Conservation (phyloP, 345 rosid species). For the Turnera subulata region DNA sequence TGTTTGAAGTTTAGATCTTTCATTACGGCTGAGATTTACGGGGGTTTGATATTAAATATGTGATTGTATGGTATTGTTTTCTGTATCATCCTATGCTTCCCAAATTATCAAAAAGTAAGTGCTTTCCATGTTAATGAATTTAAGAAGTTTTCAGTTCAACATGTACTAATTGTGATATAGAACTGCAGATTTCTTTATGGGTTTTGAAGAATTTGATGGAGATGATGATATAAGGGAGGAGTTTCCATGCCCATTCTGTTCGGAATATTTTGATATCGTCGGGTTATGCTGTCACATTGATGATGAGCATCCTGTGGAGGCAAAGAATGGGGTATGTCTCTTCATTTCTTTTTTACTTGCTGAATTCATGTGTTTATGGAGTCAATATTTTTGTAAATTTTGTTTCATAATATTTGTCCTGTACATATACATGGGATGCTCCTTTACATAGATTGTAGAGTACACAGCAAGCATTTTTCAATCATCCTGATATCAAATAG, state of each 20-base stretch:
- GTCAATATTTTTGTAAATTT: not conserved
- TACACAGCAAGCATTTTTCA: no score
- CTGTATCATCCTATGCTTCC: not conserved
- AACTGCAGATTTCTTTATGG: slow-evolving; percentile 71
- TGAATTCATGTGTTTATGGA: not conserved
- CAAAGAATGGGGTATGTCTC: slow-evolving; percentile 75
- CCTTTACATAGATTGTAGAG: no score
- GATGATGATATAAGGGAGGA: slow-evolving; percentile 92
- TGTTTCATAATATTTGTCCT: not conserved
- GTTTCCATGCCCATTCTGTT: slow-evolving; percentile 93
- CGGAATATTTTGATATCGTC: slow-evolving; percentile 79
- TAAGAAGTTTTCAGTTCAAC: not conserved
- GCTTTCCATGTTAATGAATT: not conserved
- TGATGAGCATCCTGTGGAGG: slow-evolving; percentile 80
- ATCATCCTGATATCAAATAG: not conserved
- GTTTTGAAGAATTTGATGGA: slow-evolving; percentile 79
- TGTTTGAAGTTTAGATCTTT: not conserved
- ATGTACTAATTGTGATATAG: slow-evolving; percentile 13
- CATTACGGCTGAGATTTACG: not conserved
- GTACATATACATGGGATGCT: not conserved
- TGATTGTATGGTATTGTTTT: not conserved
- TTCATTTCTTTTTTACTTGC: slow-evolving; percentile 2
- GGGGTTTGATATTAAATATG: not conserved
- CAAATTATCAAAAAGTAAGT: not conserved
- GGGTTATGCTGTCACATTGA: slow-evolving; percentile 93